A percentile compares a stretch with the other conserved stretches of the same genome.
Conservation (phyloP, 148 eudicot genomes). For the Diospyros kaki region DNA sequence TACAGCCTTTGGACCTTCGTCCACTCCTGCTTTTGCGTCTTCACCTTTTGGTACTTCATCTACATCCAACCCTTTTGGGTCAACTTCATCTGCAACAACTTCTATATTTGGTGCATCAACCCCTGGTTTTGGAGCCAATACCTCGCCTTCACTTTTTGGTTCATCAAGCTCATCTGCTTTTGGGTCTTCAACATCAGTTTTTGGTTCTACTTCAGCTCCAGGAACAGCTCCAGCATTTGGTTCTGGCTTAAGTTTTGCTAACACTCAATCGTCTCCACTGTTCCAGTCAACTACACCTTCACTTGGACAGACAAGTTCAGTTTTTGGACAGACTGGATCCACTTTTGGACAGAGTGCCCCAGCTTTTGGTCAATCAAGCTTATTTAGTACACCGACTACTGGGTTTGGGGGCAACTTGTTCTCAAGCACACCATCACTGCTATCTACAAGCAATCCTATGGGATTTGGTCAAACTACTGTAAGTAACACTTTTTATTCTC, state of each 20-base stretch:
- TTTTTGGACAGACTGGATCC: constrained; percentile 62
- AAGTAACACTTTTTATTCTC: constrained; percentile 24
- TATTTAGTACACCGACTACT: constrained; percentile 46
- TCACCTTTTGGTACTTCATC: constrained; percentile 55
- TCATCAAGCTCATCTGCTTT: constrained; percentile 53
- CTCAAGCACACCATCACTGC: constrained; percentile 46
- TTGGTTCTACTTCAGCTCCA: constrained; percentile 54
- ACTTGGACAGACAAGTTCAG: constrained; percentile 60
- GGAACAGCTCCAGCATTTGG: constrained; percentile 55
- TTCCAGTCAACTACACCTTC: constrained; percentile 76
- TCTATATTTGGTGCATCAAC: constrained; percentile 56
- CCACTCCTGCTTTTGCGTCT: constrained; percentile 53
- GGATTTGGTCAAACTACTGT: constrained; percentile 72
- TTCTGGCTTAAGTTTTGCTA: constrained; percentile 57
- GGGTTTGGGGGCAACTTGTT: constrained; percentile 60
- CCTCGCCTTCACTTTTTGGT: constrained; percentile 62
- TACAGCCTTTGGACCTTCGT: constrained; percentile 53
- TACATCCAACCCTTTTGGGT: constrained; percentile 56
- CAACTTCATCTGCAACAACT: constrained; percentile 54
- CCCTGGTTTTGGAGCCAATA: constrained; percentile 54
- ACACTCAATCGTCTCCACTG: constrained; percentile 61
- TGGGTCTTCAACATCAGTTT: constrained; percentile 54
- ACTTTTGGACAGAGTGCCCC: constrained; percentile 52
- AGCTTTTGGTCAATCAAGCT: constrained; percentile 48
- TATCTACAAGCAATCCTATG: constrained; percentile 36